These are phyloP conservation scores for Tolypocladium paradoxum DNA, from an alignment of 2,329 filamentous ascomycete species.

Conservation along the genomic window DNA sequence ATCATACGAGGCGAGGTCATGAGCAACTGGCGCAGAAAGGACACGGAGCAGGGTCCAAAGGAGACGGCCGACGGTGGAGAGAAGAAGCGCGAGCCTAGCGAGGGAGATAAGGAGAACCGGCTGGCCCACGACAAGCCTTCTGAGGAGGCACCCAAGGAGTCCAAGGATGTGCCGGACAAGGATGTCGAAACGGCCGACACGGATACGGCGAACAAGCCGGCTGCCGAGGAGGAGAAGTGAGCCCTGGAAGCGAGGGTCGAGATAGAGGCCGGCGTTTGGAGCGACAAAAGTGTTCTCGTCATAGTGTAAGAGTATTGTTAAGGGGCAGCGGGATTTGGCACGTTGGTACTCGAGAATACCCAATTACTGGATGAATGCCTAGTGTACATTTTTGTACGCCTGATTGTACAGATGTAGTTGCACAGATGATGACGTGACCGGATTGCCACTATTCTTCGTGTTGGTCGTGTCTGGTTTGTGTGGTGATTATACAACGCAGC, in stretches of 20 bases:
- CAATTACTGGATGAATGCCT: not conserved
- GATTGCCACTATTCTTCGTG: not conserved
- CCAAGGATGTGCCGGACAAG: constrained; percentile 8
- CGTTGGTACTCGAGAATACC: not conserved
- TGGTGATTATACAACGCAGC: not conserved
- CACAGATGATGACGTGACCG: not conserved
- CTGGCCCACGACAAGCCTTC: constrained; percentile 10
- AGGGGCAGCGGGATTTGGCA: not conserved
- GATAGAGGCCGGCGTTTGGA: not conserved
- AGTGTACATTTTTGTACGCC: not conserved
- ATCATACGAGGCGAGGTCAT: constrained; percentile 19
- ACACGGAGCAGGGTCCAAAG: constrained; percentile 10
- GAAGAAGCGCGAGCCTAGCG: constrained; percentile 17
- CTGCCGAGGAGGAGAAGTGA: constrained; percentile 7
- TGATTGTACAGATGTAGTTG: not conserved
- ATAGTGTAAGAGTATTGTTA: not conserved
- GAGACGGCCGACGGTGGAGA: constrained; percentile 15
- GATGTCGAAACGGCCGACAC: constrained; percentile 23
- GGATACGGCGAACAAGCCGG: constrained; percentile 1
- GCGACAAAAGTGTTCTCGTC: not conserved
- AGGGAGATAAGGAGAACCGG: constrained; percentile 39
- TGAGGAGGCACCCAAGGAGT: constrained; percentile 3
- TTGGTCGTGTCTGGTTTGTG: not conserved
- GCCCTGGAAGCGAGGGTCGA: not conserved
- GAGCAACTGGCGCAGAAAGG: constrained; percentile 23